phyloP scores from a whole-genome alignment of 805 yeast genomes.

The Ogataea minuta region DNA sequence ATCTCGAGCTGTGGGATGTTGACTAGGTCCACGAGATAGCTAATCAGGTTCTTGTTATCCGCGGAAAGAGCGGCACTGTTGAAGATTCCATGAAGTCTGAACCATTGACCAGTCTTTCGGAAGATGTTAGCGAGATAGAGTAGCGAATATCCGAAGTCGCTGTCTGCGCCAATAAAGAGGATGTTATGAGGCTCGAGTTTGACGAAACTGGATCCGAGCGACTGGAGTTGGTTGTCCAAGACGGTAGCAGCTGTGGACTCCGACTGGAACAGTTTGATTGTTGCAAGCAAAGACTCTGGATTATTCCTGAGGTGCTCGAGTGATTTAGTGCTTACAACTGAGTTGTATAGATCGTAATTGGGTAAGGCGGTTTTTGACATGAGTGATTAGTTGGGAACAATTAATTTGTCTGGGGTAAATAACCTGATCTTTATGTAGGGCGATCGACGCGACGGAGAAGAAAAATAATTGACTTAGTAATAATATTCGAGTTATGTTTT shows the following conservation, averaged over 20 bases:
- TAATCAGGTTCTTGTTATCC: constrained; percentile 12
- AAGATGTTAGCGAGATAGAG: constrained; percentile 20
- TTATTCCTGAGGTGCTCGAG: constrained; percentile 16
- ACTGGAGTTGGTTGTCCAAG: background rate
- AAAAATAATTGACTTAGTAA: constrained; percentile 1
- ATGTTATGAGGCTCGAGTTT: constrained; percentile 17
- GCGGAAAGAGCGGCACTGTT: constrained; percentile 5
- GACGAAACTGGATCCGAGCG: constrained; percentile 8
- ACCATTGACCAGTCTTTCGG: constrained; percentile 10
- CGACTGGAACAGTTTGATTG: constrained; percentile 19
- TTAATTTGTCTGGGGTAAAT: constrained; percentile 8
- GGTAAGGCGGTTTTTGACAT: background rate
- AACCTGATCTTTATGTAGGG: constrained; percentile 4
- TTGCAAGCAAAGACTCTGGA: constrained; percentile 21
- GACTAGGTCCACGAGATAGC: constrained; percentile 20
- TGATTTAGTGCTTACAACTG: constrained; percentile 7
- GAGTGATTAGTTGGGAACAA: background rate
- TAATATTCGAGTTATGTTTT: constrained; percentile 2
- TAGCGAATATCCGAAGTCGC: constrained; percentile 25
- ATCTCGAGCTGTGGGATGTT: constrained; percentile 19
- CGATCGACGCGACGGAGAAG: constrained; percentile 12
- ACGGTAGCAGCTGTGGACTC: constrained; percentile 4
- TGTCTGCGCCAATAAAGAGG: constrained; percentile 18
- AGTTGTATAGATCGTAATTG: background rate
- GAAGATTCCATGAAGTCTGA: constrained; percentile 19